phyloP scores from a whole-genome alignment of 2,329 filamentous ascomycete genomes.

The Epichloe scottii region DNA sequence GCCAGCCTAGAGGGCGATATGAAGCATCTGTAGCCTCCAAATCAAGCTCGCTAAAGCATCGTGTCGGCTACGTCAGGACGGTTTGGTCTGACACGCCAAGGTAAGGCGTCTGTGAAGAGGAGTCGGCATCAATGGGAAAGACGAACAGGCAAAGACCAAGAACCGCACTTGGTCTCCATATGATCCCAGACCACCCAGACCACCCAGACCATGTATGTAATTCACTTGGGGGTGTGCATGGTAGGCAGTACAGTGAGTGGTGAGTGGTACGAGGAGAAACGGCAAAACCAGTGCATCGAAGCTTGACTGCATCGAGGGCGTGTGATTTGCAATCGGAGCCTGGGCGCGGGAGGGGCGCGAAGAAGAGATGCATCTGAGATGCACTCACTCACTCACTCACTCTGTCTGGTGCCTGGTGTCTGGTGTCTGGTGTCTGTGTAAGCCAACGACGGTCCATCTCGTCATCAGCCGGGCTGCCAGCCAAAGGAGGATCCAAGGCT shows the following conservation, averaged over 20 bases:
- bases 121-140: neutral
- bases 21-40: constrained; percentile 15
- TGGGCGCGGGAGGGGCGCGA: neutral
- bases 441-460: neutral
- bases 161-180: constrained; percentile 2
- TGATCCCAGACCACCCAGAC: constrained; percentile 8
- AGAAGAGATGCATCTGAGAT: constrained; percentile 2
- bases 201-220: constrained; percentile 7
- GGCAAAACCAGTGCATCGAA: neutral
- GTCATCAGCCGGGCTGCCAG: neutral
- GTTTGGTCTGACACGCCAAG: constrained; percentile 10
- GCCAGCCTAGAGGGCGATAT: constrained; percentile 7
- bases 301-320: neutral
- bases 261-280: neutral
- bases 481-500: neutral
- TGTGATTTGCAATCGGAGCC: neutral
- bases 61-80: constrained; percentile 15
- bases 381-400: neutral
- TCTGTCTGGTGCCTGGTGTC: too few species aligned
- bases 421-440: neutral
- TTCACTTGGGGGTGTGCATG: constrained; percentile 7
- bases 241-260: neutral
- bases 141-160: constrained; percentile 3
- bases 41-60: constrained; percentile 12
- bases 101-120: neutral